phyloP scores from a whole-genome alignment of 768 basidiomycete species.

The Mrakia blollopis region DNA sequence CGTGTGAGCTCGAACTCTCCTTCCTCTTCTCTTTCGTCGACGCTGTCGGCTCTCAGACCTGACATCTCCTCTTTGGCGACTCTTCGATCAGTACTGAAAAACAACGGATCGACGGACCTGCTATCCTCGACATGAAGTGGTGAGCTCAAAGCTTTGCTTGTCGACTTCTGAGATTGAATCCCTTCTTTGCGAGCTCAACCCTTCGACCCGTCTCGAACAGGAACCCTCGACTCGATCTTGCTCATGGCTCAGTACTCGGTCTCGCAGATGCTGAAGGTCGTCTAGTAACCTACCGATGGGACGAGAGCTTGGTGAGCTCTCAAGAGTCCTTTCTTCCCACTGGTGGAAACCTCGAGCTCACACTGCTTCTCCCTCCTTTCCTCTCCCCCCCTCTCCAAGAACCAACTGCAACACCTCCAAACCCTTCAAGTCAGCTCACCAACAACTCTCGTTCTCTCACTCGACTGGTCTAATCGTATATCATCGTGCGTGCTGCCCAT shows the following conservation, averaged over 20 bases:
- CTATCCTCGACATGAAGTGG: conserved; percentile 95
- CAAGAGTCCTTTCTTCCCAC: background rate
- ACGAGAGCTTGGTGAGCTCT: conserved; percentile 50
- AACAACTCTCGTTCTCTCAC: conserved; percentile 72
- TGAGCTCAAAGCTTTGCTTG: conserved; percentile 41
- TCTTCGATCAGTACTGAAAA: conserved; percentile 48
- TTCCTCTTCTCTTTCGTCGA: background rate
- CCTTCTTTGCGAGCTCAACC: background rate
- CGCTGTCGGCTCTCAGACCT: background rate
- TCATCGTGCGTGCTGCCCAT: conserved; percentile 34
- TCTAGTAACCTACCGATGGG: conserved; percentile 61
- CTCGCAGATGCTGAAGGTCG: conserved; percentile 82
- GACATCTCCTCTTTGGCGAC: background rate
- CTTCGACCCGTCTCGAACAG: background rate
- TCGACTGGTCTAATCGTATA: conserved; percentile 85
- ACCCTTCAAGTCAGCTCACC: conserved; percentile 47
- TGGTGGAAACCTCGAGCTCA: background rate
- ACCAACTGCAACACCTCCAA: conserved; percentile 37
- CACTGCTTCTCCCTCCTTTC: background rate
- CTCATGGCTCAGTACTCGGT: conserved; percentile 50
- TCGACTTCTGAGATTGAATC: too few species aligned
- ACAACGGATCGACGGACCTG: conserved; percentile 65
- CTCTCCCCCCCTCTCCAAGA: conserved; percentile 30
- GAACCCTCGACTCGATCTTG: conserved; percentile 22
- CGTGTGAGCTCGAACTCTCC: conserved; percentile 14